These are phyloP conservation scores for Acer negundo DNA, from an alignment of 345 rosid species.

Conservation along the genomic window DNA sequence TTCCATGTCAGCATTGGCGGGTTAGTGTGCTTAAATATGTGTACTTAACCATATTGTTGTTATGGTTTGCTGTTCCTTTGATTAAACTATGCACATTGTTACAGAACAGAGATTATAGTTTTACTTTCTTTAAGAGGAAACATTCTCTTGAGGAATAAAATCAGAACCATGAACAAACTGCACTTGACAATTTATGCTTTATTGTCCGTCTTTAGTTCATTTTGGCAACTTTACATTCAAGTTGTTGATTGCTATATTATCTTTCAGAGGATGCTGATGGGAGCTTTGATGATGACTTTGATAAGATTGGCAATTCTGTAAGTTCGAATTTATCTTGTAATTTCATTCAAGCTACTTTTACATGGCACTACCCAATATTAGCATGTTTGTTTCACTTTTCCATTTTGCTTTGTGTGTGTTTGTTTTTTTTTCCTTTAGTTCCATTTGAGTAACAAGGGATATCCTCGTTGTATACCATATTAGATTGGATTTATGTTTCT, in stretches of 20 bases:
- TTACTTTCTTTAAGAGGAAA: neutral
- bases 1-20: neutral
- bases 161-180: neutral
- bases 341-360: neutral
- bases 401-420: neutral
- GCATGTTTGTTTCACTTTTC: neutral
- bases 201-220: constrained; percentile 1
- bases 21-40: neutral
- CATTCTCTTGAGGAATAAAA: neutral
- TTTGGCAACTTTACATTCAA: constrained; percentile 12
- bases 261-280: constrained; percentile 67
- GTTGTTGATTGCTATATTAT: constrained; percentile 13
- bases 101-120: neutral
- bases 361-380: neutral
- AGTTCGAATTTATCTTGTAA: constrained; percentile 31
- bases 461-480: too few relatives aligned
- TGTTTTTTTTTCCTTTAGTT: neutral
- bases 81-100: neutral
- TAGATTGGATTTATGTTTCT: too few relatives aligned
- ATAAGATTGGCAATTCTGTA: constrained; percentile 87
- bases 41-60: neutral
- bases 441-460: neutral
- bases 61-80: neutral
- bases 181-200: neutral
- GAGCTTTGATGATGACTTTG: constrained; percentile 83